Evolutionary conservation across 805 yeast genomes (phyloP), one percentile per base, ranked within the genome.

Genomic region (Teunomyces barrocoloradensis): DNA sequence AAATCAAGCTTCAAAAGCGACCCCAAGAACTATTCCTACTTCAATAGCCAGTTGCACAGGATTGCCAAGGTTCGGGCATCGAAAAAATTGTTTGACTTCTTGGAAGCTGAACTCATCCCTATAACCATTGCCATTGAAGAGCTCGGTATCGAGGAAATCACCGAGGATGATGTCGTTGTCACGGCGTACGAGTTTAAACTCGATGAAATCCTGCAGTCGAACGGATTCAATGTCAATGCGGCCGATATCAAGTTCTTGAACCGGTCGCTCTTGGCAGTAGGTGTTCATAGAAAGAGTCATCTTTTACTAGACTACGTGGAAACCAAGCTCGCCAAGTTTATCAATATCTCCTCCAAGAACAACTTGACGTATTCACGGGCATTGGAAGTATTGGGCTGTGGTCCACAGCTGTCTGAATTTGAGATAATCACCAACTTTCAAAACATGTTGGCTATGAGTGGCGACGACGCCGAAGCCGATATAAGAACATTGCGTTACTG

Each of bases 131-230:
- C 77, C 1, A 48, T 69, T 34, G 64, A 62, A 3, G 74, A 68
- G 43, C 53, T 73, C 42, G 60, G 67, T 7, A 65, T 73, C 21
- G 77, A 72, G 48, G 75, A 69, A 43, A 64, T 71, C 30, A 73
- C 78, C 12, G 78, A 73, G 48, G 78, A 73, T 58, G 94, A 87
- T 52, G 81, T 87, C 38, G 78, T 89, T 2, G 74, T 82, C 25
- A 85, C 95, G 0, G 91, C 95, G 0, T 87, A 80, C 57, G 83
- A 85, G 48, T 73, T 85, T 37, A 82, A 82, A 49, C 58, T 75
- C 1, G 78, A 79, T 36, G 95, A 87, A 47, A 56, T 68, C 2
- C 49, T 68, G 46, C 67, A 64, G 42, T 43, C 61, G 1, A 63
- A 61, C 44, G 64, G 66, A 17, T 63, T 65, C 45, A 55, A 61